Base-by-base conservation (phyloP, 257 asterid genomes). In the Dorcoceras hygrometricum region DNA sequence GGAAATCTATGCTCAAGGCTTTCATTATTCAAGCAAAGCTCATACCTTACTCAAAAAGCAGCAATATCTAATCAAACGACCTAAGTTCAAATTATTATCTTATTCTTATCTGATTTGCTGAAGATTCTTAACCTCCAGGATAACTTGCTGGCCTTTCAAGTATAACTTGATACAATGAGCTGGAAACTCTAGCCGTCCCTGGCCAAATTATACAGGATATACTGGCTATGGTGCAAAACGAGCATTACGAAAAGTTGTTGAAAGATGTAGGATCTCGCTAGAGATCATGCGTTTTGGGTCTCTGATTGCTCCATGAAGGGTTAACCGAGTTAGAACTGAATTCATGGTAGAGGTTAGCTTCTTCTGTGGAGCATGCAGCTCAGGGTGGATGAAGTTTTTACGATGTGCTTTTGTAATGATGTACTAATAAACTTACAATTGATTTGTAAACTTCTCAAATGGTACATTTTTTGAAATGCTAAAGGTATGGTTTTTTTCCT, bases 81-180 rank as follows among this genome's bases (percentile, higher is more conserved):
- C 3, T 12, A 34, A 34, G 43, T 34, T 34, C 43, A 34, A 34
- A 34, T 9, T 34, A 34, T 34, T 34, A 9, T 63, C 14, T 23
- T 54, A 29, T 18, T 59, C 48, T 5, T 39, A 24, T 20, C 0
- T 39, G 55, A 23, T 23, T 36, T 1, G 5, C 5, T 43, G 2
- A 9, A 6, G 8, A 39, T 50, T n/a, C n/a, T n/a, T 28, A 25
- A 28, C 67, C 60, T 64, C 61, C 76, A 77, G 76, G 73, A 39
- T n/a, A n/a, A n/a, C n/a, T n/a, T n/a, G n/a, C 60, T 23, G 55
- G 70, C 55, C 26, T 70, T 25, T 73, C 16, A 50, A 62, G 27
- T 56, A 67, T 27, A 46, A 61, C 43, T 71, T 48, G 70, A 64
- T 65, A 51, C 10, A 66, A 46, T 34, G 43, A 28, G 26, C 14